Evolutionary conservation across 352 stramenopile species (phyloP), one percentile per base, ranked within the genome.

Genomic region (Phytophthora fragariaefolia): DNA sequence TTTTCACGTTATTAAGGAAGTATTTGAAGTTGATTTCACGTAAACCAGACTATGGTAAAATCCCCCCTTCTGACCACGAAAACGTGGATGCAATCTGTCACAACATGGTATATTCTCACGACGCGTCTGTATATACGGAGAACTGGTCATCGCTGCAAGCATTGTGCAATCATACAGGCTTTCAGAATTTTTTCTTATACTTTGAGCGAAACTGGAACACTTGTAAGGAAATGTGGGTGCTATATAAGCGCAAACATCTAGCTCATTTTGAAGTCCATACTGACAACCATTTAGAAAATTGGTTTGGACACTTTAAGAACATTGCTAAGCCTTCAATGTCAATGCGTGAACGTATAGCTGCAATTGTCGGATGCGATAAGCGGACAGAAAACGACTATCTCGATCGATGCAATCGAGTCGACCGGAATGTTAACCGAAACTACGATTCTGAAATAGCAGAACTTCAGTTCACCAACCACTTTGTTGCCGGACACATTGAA

Each of bases 231-330:
- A 66, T 67, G 63, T 78, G 69, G 65, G 64, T 75, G 0, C 24
- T 71, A 9, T 47, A 57, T 18, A 6, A 36, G 2, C 69, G 69
- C 4, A 59, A 69, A 6, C 45, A 40, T 34, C 32, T 77, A 0
- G 45, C 64, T 0, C 59, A 74, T n/a, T 70, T 74, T 23, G 20
- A 26, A 5, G 67, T 69, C 2, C 57, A 74, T 47, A 77, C 68
- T 0, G 75, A 80, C 60, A 80, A 80, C 22, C 51, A 46, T 3
- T 42, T 76, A 1, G 68, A 80, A 30, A 66, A 10, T 12, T 73
- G 43, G n/a, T 77, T 80, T 26, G 73, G 68, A 0, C 64, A 71
- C 26, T 58, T 76, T 8, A 74, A 80, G 57, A 52, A 63, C 9
- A 13, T 28, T 0, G 18, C 71, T 0, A 60, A 27, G 3, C 22